phyloP scores from a whole-genome alignment of 306 rosid genomes.

The Rubus parviflorus region DNA sequence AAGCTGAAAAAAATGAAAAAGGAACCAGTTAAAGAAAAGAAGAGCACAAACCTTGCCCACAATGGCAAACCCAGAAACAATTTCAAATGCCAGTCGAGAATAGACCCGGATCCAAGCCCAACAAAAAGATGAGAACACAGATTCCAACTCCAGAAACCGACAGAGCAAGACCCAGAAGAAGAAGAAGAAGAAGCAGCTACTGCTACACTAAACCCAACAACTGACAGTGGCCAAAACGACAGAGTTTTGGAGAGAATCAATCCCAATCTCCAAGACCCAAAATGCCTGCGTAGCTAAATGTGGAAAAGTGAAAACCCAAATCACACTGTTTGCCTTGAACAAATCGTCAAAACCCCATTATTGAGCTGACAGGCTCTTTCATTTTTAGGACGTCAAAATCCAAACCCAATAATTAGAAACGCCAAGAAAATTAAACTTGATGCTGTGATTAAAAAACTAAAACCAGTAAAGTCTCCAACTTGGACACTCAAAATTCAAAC shows the following conservation, averaged over 20 bases:
- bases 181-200: slow-evolving; percentile 33
- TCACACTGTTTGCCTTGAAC: slow-evolving; percentile 23
- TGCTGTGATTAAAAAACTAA: slow-evolving; percentile 10
- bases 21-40: slow-evolving; percentile 22
- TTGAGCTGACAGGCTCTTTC: slow-evolving; percentile 3
- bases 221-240: slow-evolving; percentile 45
- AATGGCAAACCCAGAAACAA: slow-evolving; percentile 34
- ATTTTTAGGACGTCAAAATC: slow-evolving; percentile 6
- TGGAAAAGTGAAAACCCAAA: slow-evolving; percentile 17
- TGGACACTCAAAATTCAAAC: slow-evolving; percentile 17
- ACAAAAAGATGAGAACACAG: slow-evolving; percentile 40
- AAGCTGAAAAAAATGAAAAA: background rate
- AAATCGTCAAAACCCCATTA: slow-evolving; percentile 30
- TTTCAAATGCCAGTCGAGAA: slow-evolving; percentile 32
- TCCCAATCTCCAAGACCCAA: slow-evolving; percentile 42
- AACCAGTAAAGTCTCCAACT: slow-evolving; percentile 15
- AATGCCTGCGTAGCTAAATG: slow-evolving; percentile 32
- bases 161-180: slow-evolving; percentile 38
- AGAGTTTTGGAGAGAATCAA: slow-evolving; percentile 39
- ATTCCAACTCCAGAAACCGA: slow-evolving; percentile 30
- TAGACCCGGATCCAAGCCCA: slow-evolving; percentile 51
- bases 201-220: slow-evolving; percentile 55
- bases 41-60: slow-evolving; percentile 17
- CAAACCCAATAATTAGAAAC: slow-evolving; percentile 36
- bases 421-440: slow-evolving; percentile 33